These are phyloP conservation scores for Colletotrichum trifolii DNA, from an alignment of 2,329 filamentous ascomycete species.

Conservation along the genomic window DNA sequence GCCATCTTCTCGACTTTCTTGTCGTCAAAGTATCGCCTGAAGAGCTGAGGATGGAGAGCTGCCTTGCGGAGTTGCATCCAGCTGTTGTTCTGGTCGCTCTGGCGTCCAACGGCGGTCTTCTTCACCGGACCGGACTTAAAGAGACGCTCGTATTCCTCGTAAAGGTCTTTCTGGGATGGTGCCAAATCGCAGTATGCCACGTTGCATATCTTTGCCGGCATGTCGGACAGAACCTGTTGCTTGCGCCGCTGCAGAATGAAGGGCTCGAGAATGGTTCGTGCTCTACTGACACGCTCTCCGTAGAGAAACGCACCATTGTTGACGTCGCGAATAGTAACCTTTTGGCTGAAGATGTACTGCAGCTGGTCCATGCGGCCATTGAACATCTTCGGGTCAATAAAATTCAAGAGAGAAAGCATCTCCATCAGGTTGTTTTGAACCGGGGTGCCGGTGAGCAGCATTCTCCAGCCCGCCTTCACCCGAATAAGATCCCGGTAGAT, in stretches of 20 bases:
- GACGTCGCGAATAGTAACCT: slow-evolving; percentile 83
- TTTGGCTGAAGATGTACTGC: slow-evolving; percentile 90
- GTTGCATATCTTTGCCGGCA: slow-evolving; percentile 82
- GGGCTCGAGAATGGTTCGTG: slow-evolving; percentile 91
- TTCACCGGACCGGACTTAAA: slow-evolving; percentile 70
- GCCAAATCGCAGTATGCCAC: slow-evolving; percentile 87
- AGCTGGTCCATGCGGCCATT: slow-evolving; percentile 80
- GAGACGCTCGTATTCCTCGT: slow-evolving; percentile 72
- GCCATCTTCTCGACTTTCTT: slow-evolving; percentile 81
- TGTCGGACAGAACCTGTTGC: slow-evolving; percentile 85
- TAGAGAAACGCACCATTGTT: slow-evolving; percentile 87
- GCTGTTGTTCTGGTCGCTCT: slow-evolving; percentile 72
- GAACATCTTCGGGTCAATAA: slow-evolving; percentile 91
- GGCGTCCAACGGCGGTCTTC: slow-evolving; percentile 60
- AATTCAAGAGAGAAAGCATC: slow-evolving; percentile 89
- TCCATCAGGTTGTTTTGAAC: slow-evolving; percentile 96
- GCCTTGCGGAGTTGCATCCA: slow-evolving; percentile 94
- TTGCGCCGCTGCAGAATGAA: slow-evolving; percentile 97
- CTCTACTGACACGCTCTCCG: slow-evolving; percentile 85
- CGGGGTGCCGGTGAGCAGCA: slow-evolving; percentile 90
- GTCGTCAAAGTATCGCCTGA: slow-evolving; percentile 83
- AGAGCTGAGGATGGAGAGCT: slow-evolving; percentile 90
- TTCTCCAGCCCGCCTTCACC: slow-evolving; percentile 83
- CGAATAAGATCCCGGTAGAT: slow-evolving; percentile 82
- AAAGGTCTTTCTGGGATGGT: slow-evolving; percentile 76